A percentile compares a stretch with the other conserved stretches of the same genome.
phyloP scores from a whole-genome alignment of 331 rosid genomes.

The Rhamnella rubrinervis region DNA sequence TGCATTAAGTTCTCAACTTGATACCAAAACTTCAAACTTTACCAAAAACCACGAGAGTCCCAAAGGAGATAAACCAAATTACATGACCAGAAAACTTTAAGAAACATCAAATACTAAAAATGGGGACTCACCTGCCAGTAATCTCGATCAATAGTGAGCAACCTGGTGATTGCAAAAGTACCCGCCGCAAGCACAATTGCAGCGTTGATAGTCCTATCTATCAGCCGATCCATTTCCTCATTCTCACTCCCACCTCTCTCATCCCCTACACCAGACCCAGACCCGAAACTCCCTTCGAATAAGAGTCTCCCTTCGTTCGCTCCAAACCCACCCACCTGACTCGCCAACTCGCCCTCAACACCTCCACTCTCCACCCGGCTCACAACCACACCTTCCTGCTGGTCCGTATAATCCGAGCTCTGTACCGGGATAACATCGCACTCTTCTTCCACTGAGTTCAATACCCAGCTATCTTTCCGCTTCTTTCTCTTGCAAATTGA shows the following conservation, averaged over 20 bases:
- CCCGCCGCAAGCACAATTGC: slow-evolving; percentile 77
- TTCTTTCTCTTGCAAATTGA: slow-evolving; percentile 29
- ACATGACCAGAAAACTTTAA: neutral
- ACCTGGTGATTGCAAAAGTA: slow-evolving; percentile 62
- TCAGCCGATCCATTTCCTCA: slow-evolving; percentile 44
- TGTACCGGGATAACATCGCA: slow-evolving; percentile 58
- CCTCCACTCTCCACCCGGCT: slow-evolving; percentile 55
- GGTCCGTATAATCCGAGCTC: slow-evolving; percentile 57
- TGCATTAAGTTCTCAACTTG: neutral
- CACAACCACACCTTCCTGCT: slow-evolving; percentile 57
- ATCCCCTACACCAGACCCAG: slow-evolving; percentile 49
- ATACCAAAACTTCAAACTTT: neutral
- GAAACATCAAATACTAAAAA: neutral
- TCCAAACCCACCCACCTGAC: slow-evolving; percentile 70
- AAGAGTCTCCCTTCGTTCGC: slow-evolving; percentile 58
- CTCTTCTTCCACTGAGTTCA: slow-evolving; percentile 45
- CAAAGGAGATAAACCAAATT: neutral
- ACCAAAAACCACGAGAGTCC: neutral
- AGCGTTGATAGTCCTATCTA: slow-evolving; percentile 83
- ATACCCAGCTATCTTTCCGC: slow-evolving; percentile 26
- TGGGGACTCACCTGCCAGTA: slow-evolving; percentile 82
- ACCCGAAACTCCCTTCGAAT: slow-evolving; percentile 65
- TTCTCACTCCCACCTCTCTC: slow-evolving; percentile 16
- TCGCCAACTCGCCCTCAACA: slow-evolving; percentile 52
- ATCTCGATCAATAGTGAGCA: slow-evolving; percentile 76